Percentiles rank a stretch among this genome's conserved stretches.
Conservation (phyloP, 2,329 filamentous ascomycete species). For the Zalaria sp. region DNA sequence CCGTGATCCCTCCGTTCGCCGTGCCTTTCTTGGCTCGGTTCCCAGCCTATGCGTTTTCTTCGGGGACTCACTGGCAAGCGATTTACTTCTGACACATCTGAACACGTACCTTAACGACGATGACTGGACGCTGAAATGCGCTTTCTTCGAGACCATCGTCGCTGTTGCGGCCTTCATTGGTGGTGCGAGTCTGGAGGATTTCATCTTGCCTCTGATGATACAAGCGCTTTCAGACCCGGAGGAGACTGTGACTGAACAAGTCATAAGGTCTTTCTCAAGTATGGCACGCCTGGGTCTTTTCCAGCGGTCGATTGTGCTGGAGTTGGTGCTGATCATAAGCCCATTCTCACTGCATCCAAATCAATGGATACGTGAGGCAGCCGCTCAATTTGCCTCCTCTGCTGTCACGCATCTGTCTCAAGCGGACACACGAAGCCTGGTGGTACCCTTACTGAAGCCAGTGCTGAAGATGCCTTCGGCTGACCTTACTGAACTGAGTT, state of each 20-base stretch:
- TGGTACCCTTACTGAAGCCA: constrained; percentile 65
- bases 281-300: constrained; percentile 81
- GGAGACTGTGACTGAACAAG: constrained; percentile 85
- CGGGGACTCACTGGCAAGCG: constrained; percentile 77
- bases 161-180: constrained; percentile 86
- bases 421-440: constrained; percentile 71
- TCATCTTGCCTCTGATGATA: constrained; percentile 89
- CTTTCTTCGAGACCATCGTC: constrained; percentile 91
- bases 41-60: constrained; percentile 92
- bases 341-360: constrained; percentile 91
- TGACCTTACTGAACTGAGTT: constrained; percentile 53
- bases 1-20: constrained; percentile 66
- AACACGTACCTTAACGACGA: constrained; percentile 95
- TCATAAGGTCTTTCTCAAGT: constrained; percentile 72
- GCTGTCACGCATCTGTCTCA: constrained; percentile 60
- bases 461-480: constrained; percentile 65
- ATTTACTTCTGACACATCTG: constrained; percentile 88
- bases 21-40: constrained; percentile 84
- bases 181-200: constrained; percentile 79
- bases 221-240: constrained; percentile 87
- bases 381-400: constrained; percentile 68
- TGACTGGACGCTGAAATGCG: constrained; percentile 92
- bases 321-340: constrained; percentile 68
- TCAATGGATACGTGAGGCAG: constrained; percentile 84
- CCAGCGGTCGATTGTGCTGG: constrained; percentile 72